A percentile compares a stretch with the other conserved stretches of the same genome.
Conservation (phyloP, 257 asterid genomes). For the Ballota nigra region DNA sequence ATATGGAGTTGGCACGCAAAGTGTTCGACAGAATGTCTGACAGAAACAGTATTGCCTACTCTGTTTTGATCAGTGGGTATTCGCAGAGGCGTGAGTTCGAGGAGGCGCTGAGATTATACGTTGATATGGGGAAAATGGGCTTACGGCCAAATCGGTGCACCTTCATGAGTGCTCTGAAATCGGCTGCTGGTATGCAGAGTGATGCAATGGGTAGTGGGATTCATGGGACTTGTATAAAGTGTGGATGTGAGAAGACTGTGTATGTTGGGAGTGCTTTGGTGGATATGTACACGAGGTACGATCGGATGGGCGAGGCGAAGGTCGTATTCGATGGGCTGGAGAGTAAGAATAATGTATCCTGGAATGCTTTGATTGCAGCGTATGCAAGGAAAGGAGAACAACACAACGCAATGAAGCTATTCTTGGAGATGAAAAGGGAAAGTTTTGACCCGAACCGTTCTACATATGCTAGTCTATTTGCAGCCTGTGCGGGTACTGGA, state of each 20-base stretch:
- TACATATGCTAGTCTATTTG: slow-evolving; percentile 64
- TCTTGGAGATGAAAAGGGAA: slow-evolving; percentile 60
- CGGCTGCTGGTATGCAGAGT: not conserved
- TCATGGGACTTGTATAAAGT: slow-evolving; percentile 58
- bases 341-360: slow-evolving; percentile 61
- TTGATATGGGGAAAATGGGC: not conserved
- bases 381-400: slow-evolving; percentile 68
- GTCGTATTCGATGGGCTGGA: slow-evolving; percentile 44
- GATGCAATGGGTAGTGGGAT: slow-evolving; percentile 43
- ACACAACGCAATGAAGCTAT: slow-evolving; percentile 47
- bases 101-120: not conserved
- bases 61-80: slow-evolving; percentile 45
- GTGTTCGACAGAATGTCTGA: not conserved
- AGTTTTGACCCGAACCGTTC: slow-evolving; percentile 65
- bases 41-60: not conserved
- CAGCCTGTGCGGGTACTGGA: slow-evolving; percentile 68
- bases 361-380: slow-evolving; percentile 81
- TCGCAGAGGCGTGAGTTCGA: slow-evolving; percentile 37
- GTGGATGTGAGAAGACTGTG: slow-evolving; percentile 52
- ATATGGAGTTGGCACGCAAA: slow-evolving; percentile 1
- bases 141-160: not conserved
- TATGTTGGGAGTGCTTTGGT: slow-evolving; percentile 82
- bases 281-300: slow-evolving; percentile 68
- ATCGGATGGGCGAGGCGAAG: slow-evolving; percentile 49
- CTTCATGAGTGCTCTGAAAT: not conserved